Conservation (phyloP, 1,139 yeast species). For the Saccharomyces hybrid region DNA sequence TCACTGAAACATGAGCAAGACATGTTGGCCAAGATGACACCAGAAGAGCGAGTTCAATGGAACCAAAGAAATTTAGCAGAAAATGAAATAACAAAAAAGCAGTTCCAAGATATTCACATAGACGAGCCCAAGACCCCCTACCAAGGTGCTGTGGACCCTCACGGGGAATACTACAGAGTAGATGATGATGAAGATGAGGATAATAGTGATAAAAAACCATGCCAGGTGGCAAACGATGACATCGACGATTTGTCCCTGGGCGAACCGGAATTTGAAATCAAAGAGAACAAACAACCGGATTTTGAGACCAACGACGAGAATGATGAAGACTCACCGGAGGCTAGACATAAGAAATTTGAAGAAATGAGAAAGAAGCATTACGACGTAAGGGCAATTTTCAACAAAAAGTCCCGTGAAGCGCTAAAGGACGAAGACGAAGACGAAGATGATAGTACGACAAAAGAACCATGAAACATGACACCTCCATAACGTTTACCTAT, state of each 20-base stretch:
- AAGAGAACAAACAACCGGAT: constrained; percentile 25
- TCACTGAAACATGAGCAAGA: constrained; percentile 23
- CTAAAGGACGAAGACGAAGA: constrained; percentile 22
- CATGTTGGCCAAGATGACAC: constrained; percentile 8
- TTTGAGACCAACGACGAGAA: constrained; percentile 17
- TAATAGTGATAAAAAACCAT: constrained; percentile 62
- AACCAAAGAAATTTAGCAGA: constrained; percentile 59
- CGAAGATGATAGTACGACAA: constrained; percentile 4
- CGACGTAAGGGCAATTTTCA: constrained; percentile 58
- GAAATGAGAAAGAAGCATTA: constrained; percentile 73
- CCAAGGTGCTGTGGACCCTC: constrained; percentile 85
- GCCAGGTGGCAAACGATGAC: constrained; percentile 50
- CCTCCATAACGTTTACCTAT: constrained; percentile 3
- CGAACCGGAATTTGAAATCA: constrained; percentile 39
- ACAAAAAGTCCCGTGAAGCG: constrained; percentile 26
- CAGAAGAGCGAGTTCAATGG: constrained; percentile 52
- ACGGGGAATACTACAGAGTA: constrained; percentile 73
- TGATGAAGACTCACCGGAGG: constrained; percentile 42
- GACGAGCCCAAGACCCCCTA: constrained; percentile 98
- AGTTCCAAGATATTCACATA: constrained; percentile 41
- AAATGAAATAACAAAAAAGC: constrained; percentile 43
- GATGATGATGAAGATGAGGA: constrained; percentile 60
- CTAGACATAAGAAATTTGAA: constrained; percentile 61
- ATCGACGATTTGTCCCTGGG: constrained; percentile 47
- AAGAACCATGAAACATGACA: constrained; percentile 2